Evolutionary conservation across 495 filamentous ascomycete species (phyloP), one percentile per base, ranked within the genome.

Genomic region (Hypoxylon fragiforme): DNA sequence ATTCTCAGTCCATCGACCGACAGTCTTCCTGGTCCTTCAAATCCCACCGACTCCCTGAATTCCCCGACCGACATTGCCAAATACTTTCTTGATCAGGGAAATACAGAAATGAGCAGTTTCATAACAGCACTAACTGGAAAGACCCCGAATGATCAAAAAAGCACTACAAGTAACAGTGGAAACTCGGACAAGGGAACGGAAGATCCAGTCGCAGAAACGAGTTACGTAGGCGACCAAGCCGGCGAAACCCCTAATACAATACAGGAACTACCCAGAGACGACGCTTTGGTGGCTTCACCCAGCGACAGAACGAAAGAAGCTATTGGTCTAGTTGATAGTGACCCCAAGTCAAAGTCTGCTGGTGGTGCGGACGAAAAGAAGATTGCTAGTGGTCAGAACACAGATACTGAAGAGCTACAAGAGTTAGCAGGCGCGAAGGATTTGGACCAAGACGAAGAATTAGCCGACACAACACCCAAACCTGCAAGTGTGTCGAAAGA

Each of bases 91-190:
- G 62, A 65, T 11, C 55, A 59, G 13, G 65, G 58, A 4, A 55
- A 55, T 11, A 47, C 48, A 11, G 65, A 65, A 37, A 68, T 68
- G 62, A 57, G 58, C 9, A 34, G 32, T n/a, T 68, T 60, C 22
- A 30, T 59, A 11, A 60, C 39, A 7, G 54, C 50, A 7, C 26
- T 65, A n/a, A 7, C 51, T 11, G 52, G 52, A 16, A 46, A 41
- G 21, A 24, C 48, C 21, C 4, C 34, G 12, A 32, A 32, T 8
- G 26, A 39, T 3, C 22, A 31, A 2, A 20, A 13, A 22, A 31
- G 9, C 7, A 32, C 44, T 22, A 15, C 15, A 13, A 30, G 35
- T 9, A 14, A 48, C 13, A 47, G 30, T 2, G 18, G 14, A 15
- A 30, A 42, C 4, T 15, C 41, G 6, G 28, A 19, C 14, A 36